A percentile compares a stretch with the other conserved stretches of the same genome.
Evolutionary conservation across 192 early-diverging fungal species (phyloP).

Genomic region (Umbelopsis ramanniana): DNA sequence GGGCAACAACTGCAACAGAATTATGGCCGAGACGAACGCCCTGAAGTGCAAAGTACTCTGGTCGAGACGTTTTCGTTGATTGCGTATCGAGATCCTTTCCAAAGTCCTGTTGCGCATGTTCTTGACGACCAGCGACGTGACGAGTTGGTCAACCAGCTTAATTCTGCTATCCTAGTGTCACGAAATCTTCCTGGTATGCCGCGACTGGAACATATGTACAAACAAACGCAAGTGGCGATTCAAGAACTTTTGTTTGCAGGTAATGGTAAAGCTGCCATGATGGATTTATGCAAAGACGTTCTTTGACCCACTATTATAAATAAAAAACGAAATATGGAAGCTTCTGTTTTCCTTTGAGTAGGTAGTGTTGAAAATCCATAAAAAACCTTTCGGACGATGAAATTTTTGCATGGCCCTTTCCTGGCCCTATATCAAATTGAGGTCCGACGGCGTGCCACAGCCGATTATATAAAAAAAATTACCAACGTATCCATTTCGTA

Average conservation of each 20-base stretch:
- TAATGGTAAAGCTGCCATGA: constrained; percentile 42
- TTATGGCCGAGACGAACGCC: constrained; percentile 37
- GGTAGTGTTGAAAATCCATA: too few relatives aligned
- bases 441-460: too few relatives aligned
- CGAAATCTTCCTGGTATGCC: constrained; percentile 20
- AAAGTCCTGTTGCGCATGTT: constrained; percentile 54
- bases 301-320: not conserved
- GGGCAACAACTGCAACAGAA: constrained; percentile 54
- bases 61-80: constrained; percentile 70
- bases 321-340: not conserved
- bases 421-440: too few relatives aligned
- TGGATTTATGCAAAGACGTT: constrained; percentile 35
- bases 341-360: too few relatives aligned
- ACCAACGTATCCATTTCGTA: too few relatives aligned
- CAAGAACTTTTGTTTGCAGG: constrained; percentile 39
- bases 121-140: constrained; percentile 39
- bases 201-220: constrained; percentile 48
- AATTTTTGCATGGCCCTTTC: too few relatives aligned
- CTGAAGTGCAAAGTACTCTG: constrained; percentile 17
- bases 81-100: constrained; percentile 72
- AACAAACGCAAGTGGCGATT: constrained; percentile 39
- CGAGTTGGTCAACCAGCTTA: constrained; percentile 64
- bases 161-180: constrained; percentile 61
- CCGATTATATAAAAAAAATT: too few relatives aligned
- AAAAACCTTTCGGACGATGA: too few relatives aligned